Evolutionary conservation across 140 eudicot genomes (phyloP).

Genomic region (Flaveria floridana): DNA sequence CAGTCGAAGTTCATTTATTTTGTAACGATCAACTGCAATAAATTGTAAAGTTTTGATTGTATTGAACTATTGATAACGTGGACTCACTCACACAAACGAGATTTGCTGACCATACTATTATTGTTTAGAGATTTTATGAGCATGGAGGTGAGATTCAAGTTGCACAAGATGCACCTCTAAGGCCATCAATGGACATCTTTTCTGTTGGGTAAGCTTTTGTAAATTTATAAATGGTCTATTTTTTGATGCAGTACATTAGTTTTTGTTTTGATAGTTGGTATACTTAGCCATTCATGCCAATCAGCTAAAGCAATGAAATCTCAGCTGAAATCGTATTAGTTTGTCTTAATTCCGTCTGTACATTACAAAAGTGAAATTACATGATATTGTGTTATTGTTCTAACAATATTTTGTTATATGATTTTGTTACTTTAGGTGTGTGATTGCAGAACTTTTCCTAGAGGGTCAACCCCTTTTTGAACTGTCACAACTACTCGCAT

Average conservation of each 20-base stretch:
- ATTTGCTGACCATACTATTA: conserved; percentile 18
- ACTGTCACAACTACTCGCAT: conserved; percentile 87
- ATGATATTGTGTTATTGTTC: not conserved
- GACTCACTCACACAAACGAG: not conserved
- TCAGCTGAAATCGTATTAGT: not conserved
- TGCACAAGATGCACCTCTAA: conserved; percentile 77
- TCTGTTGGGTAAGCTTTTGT: conserved; percentile 76
- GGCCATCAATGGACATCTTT: conserved; percentile 97
- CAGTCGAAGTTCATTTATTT: not conserved
- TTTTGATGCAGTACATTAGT: conserved; percentile 11
- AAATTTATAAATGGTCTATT: not conserved
- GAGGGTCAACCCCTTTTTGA: conserved; percentile 98
- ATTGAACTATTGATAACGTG: not conserved
- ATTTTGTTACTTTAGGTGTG: conserved; percentile 63
- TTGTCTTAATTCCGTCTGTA: not conserved
- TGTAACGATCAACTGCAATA: not conserved
- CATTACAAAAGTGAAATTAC: not conserved
- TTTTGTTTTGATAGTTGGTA: conserved; percentile 8
- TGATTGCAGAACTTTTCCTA: conserved; percentile 93
- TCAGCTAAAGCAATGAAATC: not conserved
- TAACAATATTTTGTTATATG: not conserved
- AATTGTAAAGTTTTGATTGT: too few species aligned
- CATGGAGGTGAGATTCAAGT: conserved; percentile 89
- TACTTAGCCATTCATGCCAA: conserved; percentile 3
- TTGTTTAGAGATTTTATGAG: conserved; percentile 90